A percentile compares a stretch with the other conserved stretches of the same genome.
phyloP scores from a whole-genome alignment of 371 early-diverging fungal species.

The Rhizopus sp. region DNA sequence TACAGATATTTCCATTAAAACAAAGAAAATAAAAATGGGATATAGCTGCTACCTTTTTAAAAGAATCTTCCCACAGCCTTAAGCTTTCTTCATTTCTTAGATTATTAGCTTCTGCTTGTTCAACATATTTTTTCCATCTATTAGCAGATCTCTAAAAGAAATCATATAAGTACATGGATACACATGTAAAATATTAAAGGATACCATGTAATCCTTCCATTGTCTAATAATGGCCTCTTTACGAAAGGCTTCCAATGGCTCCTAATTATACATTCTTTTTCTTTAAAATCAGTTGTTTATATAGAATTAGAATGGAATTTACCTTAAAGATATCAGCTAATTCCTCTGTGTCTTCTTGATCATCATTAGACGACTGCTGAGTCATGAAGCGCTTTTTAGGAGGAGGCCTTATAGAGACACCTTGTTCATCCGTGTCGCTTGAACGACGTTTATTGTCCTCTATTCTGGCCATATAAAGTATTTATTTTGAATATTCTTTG shows the following conservation, averaged over 20 bases:
- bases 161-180: neutral
- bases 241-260: conserved; percentile 33
- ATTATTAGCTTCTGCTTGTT: conserved; percentile 18
- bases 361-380: conserved; percentile 18
- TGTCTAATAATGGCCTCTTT: conserved; percentile 33
- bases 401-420: conserved; percentile 30
- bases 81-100: conserved; percentile 14
- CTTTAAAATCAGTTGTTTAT: neutral
- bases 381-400: conserved; percentile 31
- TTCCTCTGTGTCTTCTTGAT: conserved; percentile 22
- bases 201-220: conserved; percentile 34
- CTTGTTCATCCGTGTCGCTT: conserved; percentile 28
- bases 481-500: neutral
- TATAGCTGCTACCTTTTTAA: conserved; percentile 16
- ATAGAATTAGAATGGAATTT: neutral
- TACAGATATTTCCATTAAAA: neutral
- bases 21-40: neutral
- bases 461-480: conserved; percentile 23
- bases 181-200: neutral
- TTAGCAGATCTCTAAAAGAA: conserved; percentile 21
- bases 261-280: conserved; percentile 7
- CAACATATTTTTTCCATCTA: conserved; percentile 24
- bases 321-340: conserved; percentile 26
- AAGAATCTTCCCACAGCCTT: conserved; percentile 23
- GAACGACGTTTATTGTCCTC: conserved; percentile 33